phyloP scores from a whole-genome alignment of 1,284 basidiomycete genomes.

The Phellinidium pouzarii region DNA sequence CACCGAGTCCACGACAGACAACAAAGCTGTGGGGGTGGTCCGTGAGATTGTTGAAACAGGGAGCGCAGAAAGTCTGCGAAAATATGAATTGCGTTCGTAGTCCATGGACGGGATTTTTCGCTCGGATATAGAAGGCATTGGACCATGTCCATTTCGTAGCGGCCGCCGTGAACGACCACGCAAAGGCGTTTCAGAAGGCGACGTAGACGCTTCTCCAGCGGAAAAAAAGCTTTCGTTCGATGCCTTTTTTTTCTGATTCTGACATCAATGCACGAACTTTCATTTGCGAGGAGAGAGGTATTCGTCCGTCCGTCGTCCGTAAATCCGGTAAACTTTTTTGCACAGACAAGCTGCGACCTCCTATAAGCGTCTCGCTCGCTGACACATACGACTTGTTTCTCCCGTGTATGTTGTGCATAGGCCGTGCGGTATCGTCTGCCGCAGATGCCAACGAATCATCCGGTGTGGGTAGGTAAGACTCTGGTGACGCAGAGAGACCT shows the following conservation, averaged over 20 bases:
- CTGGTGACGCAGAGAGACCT: constrained; percentile 41
- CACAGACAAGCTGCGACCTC: constrained; percentile 36
- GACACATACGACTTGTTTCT: constrained; percentile 54
- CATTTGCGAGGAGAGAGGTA: not conserved
- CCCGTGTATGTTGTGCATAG: constrained; percentile 35
- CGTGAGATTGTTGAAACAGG: constrained; percentile 62
- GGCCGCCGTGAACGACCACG: constrained; percentile 39
- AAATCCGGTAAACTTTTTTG: constrained; percentile 90
- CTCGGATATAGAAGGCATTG: constrained; percentile 36
- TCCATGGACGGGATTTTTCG: constrained; percentile 53
- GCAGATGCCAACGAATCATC: constrained; percentile 40
- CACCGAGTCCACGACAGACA: constrained; percentile 78
- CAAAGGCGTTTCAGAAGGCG: constrained; percentile 37
- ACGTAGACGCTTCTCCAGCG: constrained; percentile 30
- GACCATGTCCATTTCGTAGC: constrained; percentile 34
- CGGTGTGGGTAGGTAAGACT: constrained; percentile 52
- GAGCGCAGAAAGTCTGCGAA: constrained; percentile 78
- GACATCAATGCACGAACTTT: not conserved
- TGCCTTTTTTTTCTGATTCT: constrained; percentile 3
- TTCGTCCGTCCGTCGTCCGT: constrained; percentile 40
- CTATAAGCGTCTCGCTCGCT: constrained; percentile 31
- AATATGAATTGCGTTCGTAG: constrained; percentile 88
- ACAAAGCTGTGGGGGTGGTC: constrained; percentile 67
- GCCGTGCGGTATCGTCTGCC: constrained; percentile 23
- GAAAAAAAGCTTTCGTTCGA: constrained; percentile 8